phyloP scores from a whole-genome alignment of 345 rosid species.

The Mangifera indica region DNA sequence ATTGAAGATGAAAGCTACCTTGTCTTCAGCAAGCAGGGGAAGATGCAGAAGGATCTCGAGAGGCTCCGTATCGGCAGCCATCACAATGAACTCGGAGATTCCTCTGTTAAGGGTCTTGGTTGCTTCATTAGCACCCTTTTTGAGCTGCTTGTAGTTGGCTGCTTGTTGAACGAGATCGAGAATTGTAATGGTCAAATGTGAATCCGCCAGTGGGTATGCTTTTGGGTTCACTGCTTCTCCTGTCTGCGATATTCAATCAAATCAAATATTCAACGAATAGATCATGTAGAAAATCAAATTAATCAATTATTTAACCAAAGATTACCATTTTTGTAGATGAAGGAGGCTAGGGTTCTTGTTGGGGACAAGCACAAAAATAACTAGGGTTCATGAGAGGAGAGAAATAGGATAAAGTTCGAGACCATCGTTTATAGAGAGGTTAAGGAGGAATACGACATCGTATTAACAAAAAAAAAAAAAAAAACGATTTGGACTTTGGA shows the following conservation, averaged over 20 bases:
- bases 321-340: slow-evolving; percentile 19
- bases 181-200: slow-evolving; percentile 71
- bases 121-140: slow-evolving; percentile 98
- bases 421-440: neutral
- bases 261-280: neutral
- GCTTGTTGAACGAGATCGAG: slow-evolving; percentile 95
- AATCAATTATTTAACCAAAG: neutral
- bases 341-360: slow-evolving; percentile 26
- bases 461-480: neutral
- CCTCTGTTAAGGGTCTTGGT: slow-evolving; percentile 96
- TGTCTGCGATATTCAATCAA: slow-evolving; percentile 34
- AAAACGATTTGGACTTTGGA: too few relatives aligned
- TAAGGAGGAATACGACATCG: neutral
- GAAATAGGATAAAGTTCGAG: neutral
- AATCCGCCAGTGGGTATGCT: slow-evolving; percentile 86
- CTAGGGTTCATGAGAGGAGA: slow-evolving; percentile 19
- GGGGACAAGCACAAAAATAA: neutral
- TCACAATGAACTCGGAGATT: slow-evolving; percentile 84
- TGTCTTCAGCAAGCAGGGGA: slow-evolving; percentile 76
- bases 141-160: slow-evolving; percentile 94
- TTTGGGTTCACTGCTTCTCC: slow-evolving; percentile 81
- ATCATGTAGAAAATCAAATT: neutral
- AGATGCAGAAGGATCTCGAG: slow-evolving; percentile 87
- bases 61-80: slow-evolving; percentile 82
- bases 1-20: slow-evolving; percentile 38